Evolutionary conservation across 345 rosid genomes (phyloP).

Genomic region (Rhodamnia rubescens): DNA sequence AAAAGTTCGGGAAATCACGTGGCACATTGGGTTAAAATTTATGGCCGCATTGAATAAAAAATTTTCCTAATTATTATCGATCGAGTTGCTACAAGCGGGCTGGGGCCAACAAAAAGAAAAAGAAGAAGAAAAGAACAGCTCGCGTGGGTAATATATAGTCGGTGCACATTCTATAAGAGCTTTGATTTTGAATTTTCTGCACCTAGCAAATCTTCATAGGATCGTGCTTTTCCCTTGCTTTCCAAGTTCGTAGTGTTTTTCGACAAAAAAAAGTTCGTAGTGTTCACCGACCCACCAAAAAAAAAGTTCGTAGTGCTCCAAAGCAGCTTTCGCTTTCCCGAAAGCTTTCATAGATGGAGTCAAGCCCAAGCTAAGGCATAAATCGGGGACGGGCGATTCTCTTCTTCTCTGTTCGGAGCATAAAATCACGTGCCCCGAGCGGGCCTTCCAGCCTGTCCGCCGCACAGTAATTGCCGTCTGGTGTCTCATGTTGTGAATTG

Average conservation of each 20-base stretch:
- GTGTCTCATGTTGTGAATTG: not conserved
- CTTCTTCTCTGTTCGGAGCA: slow-evolving; percentile 1
- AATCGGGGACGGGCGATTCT: not conserved
- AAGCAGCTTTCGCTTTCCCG: slow-evolving; percentile 4
- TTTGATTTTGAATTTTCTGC: not conserved
- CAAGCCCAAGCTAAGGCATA: slow-evolving; percentile 8
- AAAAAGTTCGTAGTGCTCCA: not conserved
- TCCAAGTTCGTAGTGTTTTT: not conserved
- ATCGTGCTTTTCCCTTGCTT: slow-evolving; percentile 9
- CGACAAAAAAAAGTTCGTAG: too few relatives aligned
- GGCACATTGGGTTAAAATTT: too few relatives aligned
- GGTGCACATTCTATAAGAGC: not conserved
- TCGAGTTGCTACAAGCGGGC: not conserved
- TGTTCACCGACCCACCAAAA: too few relatives aligned
- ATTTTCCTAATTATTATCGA: not conserved
- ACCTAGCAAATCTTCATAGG: slow-evolving; percentile 4
- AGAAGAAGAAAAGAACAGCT: too few relatives aligned
- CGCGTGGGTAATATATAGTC: not conserved
- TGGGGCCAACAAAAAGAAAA: not conserved
- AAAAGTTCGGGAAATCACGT: too few relatives aligned
- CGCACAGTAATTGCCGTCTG: not conserved
- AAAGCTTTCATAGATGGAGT: not conserved
- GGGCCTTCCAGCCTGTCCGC: not conserved
- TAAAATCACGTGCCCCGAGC: slow-evolving; percentile 13
- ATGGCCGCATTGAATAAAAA: too few relatives aligned